These are phyloP conservation scores for Cryptococcus sp. DNA, from an alignment of 1,284 basidiomycete species.

Conservation along the genomic window DNA sequence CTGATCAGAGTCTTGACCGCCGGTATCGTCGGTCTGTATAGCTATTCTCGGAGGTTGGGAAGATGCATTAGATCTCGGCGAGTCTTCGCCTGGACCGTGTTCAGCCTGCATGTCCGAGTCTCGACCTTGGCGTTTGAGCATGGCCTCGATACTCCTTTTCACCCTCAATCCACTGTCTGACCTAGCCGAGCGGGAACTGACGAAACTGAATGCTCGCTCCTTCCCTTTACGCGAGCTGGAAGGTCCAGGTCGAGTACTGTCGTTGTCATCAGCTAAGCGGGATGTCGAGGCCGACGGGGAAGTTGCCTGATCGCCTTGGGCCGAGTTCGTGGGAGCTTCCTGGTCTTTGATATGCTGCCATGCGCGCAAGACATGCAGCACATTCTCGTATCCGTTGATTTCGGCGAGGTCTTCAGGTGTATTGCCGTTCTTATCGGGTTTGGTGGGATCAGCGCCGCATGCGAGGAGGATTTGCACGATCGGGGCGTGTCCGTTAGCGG, in stretches of 20 bases:
- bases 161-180: conserved; percentile 33
- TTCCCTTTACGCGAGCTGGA: conserved; percentile 37
- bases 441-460: conserved; percentile 74
- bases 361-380: conserved; percentile 49
- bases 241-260: neutral
- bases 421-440: conserved; percentile 80
- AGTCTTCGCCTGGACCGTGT: neutral
- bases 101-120: neutral
- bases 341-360: conserved; percentile 43
- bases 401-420: conserved; percentile 64
- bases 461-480: conserved; percentile 75
- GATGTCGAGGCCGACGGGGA: conserved; percentile 16
- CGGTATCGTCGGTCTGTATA: conserved; percentile 8
- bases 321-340: conserved; percentile 16
- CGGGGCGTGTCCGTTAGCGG: conserved; percentile 80
- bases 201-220: conserved; percentile 39
- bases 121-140: conserved; percentile 19
- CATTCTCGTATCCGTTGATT: conserved; percentile 53
- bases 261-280: conserved; percentile 8
- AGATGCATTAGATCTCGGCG: neutral
- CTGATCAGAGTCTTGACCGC: conserved; percentile 9
- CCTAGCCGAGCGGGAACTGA: conserved; percentile 19
- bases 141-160: conserved; percentile 29
- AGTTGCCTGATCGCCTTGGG: conserved; percentile 11
- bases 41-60: conserved; percentile 9